Conservation (phyloP, 2,329 filamentous ascomycete genomes). For the Diaporthe longicolla region DNA sequence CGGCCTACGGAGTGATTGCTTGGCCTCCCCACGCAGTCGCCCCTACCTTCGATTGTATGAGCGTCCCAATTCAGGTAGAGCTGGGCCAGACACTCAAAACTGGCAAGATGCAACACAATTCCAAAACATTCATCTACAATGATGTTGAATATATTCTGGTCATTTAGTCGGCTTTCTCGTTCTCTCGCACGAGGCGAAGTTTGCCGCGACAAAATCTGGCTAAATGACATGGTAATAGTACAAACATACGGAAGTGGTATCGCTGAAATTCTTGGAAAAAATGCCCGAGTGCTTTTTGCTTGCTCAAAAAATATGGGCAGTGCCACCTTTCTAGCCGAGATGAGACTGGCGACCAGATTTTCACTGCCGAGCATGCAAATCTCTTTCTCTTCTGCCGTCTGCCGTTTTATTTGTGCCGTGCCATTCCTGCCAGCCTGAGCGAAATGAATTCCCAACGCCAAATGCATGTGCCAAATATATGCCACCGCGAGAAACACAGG, state of each 20-base stretch:
- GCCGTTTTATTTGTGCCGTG: slow-evolving; percentile 15
- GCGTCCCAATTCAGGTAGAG: neutral
- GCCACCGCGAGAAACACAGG: slow-evolving; percentile 7
- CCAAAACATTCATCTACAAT: neutral
- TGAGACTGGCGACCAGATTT: neutral
- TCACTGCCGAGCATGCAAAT: slow-evolving; percentile 21
- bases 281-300: slow-evolving; percentile 18
- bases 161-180: neutral
- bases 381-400: slow-evolving; percentile 7
- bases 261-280: slow-evolving; percentile 22
- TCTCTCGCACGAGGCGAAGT: neutral
- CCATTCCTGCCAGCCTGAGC: slow-evolving; percentile 25
- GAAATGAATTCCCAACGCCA: slow-evolving; percentile 32
- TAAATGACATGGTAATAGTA: slow-evolving; percentile 19
- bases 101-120: no score
- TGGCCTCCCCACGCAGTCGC: neutral
- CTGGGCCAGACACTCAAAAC: neutral
- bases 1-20: neutral
- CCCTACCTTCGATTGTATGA: neutral
- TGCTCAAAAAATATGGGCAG: slow-evolving; percentile 5
- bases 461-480: slow-evolving; percentile 11
- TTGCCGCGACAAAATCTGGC: neutral
- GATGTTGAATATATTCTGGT: neutral
- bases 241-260: slow-evolving; percentile 26
- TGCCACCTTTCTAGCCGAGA: neutral